Conservation (phyloP, 1,139 yeast genomes). For the Candida mesenterica region DNA sequence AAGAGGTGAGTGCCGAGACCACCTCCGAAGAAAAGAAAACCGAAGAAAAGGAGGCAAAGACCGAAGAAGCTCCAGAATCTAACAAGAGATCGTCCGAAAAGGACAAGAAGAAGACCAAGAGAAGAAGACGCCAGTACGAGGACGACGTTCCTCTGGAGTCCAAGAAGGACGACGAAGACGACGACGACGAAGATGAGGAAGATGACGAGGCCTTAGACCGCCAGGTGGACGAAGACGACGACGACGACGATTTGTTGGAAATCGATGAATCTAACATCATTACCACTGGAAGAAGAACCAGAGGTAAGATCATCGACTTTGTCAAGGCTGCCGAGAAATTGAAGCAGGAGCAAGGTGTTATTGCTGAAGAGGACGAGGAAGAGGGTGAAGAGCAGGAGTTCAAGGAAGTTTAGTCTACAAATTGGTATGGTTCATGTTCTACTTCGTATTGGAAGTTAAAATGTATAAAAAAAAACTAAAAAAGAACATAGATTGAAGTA, state of each 20-base stretch:
- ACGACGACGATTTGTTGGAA: conserved; percentile 76
- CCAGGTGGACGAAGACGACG: conserved; percentile 41
- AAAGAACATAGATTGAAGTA: too few species aligned
- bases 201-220: conserved; percentile 28
- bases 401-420: conserved; percentile 10
- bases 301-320: conserved; percentile 87
- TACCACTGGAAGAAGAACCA: conserved; percentile 81
- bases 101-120: conserved; percentile 37
- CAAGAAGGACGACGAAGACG: conserved; percentile 39
- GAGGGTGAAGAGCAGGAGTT: conserved; percentile 47
- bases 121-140: conserved; percentile 36
- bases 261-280: conserved; percentile 85
- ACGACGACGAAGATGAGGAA: conserved; percentile 52
- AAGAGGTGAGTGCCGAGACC: conserved; percentile 11
- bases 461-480: conserved; percentile 3
- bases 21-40: conserved; percentile 10
- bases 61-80: conserved; percentile 18
- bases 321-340: conserved; percentile 78
- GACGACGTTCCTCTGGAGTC: conserved; percentile 32
- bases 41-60: conserved; percentile 7
- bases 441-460: background rate
- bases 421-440: background rate
- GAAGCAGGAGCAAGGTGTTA: conserved; percentile 46
- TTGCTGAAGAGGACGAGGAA: conserved; percentile 29
- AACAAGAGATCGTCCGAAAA: conserved; percentile 10